A percentile compares a stretch with the other conserved stretches of the same genome.
phyloP scores from a whole-genome alignment of 805 yeast species.

The Pichia kluyveri region DNA sequence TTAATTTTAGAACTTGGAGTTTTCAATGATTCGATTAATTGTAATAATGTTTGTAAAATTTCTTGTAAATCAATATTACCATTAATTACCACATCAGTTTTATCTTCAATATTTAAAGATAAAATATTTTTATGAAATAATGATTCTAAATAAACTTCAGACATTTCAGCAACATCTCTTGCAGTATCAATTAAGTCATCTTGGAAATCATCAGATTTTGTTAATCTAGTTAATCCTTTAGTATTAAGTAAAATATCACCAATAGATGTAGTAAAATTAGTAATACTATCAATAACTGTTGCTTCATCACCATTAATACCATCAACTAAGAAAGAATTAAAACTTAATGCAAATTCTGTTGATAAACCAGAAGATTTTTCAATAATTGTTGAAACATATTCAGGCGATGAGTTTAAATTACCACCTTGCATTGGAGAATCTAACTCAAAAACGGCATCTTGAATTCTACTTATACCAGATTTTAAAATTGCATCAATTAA shows the following conservation, averaged over 20 bases:
- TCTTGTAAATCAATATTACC: slow-evolving; percentile 71
- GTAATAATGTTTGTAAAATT: slow-evolving; percentile 48
- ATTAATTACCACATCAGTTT: slow-evolving; percentile 67
- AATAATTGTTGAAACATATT: slow-evolving; percentile 53
- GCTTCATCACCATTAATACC: slow-evolving; percentile 57
- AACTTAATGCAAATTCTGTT: slow-evolving; percentile 71
- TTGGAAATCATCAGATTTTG: slow-evolving; percentile 41
- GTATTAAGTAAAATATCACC: slow-evolving; percentile 56
- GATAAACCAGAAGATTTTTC: slow-evolving; percentile 66
- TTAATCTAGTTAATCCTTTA: slow-evolving; percentile 57
- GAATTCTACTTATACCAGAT: slow-evolving; percentile 63
- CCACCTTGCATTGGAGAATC: slow-evolving; percentile 80
- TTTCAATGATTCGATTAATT: slow-evolving; percentile 44
- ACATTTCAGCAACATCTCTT: slow-evolving; percentile 47
- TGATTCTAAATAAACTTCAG: slow-evolving; percentile 53
- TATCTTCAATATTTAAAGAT: slow-evolving; percentile 50
- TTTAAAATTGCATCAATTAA: slow-evolving; percentile 64
- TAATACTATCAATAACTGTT: slow-evolving; percentile 50
- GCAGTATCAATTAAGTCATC: slow-evolving; percentile 42
- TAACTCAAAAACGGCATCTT: slow-evolving; percentile 60
- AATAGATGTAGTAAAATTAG: slow-evolving; percentile 52
- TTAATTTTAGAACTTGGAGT: slow-evolving; percentile 26
- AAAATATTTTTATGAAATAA: slow-evolving; percentile 44
- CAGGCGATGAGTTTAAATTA: slow-evolving; percentile 66
- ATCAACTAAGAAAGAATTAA: slow-evolving; percentile 68